These are phyloP conservation scores for Penicillium desertorum DNA, from an alignment of 495 filamentous ascomycete genomes.

Conservation along the genomic window DNA sequence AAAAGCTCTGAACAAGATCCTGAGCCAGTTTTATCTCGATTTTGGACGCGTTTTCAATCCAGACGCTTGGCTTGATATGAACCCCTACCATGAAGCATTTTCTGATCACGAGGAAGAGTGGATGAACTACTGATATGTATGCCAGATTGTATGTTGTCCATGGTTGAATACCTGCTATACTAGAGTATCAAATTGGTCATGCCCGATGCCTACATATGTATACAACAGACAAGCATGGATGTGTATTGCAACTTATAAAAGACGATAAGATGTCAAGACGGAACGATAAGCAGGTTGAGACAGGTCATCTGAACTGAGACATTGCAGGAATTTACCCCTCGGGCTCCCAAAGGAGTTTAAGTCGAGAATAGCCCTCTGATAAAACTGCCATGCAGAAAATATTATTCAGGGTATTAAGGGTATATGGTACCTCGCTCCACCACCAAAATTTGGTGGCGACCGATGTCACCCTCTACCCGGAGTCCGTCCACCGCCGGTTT, in stretches of 20 bases:
- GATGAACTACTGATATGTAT: neutral
- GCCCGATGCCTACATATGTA: neutral
- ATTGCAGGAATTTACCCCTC: neutral
- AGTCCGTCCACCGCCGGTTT: constrained; percentile 28
- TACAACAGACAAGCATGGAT: no score
- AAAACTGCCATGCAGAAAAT: no score
- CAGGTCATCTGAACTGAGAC: neutral
- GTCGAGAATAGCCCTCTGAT: no score
- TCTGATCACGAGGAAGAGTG: neutral
- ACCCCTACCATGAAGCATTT: neutral
- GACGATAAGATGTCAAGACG: neutral
- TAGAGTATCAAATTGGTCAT: neutral
- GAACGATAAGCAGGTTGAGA: neutral
- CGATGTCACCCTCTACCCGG: constrained; percentile 21
- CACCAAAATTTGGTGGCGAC: constrained; percentile 14
- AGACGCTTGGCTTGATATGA: neutral
- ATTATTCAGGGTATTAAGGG: neutral
- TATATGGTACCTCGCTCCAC: constrained; percentile 22
- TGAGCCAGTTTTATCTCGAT: neutral
- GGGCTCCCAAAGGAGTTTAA: constrained; percentile 4
- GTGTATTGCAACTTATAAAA: no score
- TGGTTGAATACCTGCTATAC: neutral
- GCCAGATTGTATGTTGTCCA: neutral
- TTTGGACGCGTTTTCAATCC: neutral
- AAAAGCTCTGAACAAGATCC: neutral